Evolutionary conservation across 495 filamentous ascomycete species (phyloP).

Genomic region (Parathielavia appendiculata): DNA sequence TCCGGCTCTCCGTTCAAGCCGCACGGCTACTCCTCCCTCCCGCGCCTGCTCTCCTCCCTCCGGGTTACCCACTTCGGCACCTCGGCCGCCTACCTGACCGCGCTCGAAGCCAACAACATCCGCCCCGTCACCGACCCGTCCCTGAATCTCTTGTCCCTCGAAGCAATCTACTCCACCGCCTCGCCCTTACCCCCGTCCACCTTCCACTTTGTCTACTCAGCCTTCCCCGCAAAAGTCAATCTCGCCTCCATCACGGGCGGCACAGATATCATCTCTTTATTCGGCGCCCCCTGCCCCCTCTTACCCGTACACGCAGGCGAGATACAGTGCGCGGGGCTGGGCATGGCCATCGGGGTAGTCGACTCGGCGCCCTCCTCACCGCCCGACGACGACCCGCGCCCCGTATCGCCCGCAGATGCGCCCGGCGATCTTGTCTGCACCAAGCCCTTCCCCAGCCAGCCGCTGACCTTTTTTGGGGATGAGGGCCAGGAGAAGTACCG

Average conservation of each 20-base stretch:
- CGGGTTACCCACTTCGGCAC: constrained; percentile 87
- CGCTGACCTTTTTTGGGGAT: constrained; percentile 77
- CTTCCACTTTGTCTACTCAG: constrained; percentile 79
- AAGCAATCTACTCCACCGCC: constrained; percentile 88
- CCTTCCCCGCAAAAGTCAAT: constrained; percentile 70
- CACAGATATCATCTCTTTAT: constrained; percentile 91
- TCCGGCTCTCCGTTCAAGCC: constrained; percentile 80
- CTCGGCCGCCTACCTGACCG: constrained; percentile 84
- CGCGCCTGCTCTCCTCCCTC: constrained; percentile 38
- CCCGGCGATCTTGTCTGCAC: constrained; percentile 90
- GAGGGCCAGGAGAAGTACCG: constrained; percentile 68
- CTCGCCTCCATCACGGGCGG: constrained; percentile 82
- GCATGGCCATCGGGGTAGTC: constrained; percentile 80
- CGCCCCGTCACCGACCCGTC: constrained; percentile 53
- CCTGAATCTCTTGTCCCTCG: constrained; percentile 52
- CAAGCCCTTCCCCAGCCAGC: constrained; percentile 83
- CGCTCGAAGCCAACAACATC: constrained; percentile 76
- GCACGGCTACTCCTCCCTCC: constrained; percentile 40
- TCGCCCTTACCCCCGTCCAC: constrained; percentile 89
- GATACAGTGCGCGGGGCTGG: constrained; percentile 83
- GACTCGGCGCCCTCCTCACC: constrained; percentile 57
- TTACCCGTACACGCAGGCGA: constrained; percentile 83
- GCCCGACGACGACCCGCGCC: constrained; percentile 25
- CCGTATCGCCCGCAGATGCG: constrained; percentile 52
- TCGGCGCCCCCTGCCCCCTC: constrained; percentile 79